phyloP scores from a whole-genome alignment of 305 asterid genomes.

The Plantago coronopus region DNA sequence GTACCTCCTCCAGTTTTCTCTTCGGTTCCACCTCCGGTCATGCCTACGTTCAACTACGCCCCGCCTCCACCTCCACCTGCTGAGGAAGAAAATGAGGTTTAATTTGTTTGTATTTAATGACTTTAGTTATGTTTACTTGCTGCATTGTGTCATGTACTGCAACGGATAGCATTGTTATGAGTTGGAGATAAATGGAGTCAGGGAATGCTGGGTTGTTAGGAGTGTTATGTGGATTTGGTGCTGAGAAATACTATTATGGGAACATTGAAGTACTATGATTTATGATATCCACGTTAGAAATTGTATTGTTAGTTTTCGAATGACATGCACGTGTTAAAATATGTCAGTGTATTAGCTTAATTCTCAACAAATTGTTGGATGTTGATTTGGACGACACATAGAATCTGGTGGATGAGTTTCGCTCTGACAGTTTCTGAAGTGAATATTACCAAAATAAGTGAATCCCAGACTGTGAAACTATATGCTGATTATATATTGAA shows the following conservation, averaged over 20 bases:
- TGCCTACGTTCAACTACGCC: too few species aligned
- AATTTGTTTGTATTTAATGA: background rate
- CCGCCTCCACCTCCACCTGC: slow-evolving; percentile 19
- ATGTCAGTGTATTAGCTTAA: background rate
- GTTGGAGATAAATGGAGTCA: too few species aligned
- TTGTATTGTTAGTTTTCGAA: too few species aligned
- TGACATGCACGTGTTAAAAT: background rate
- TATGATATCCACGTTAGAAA: too few species aligned
- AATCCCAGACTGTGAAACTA: background rate
- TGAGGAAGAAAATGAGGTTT: slow-evolving; percentile 41
- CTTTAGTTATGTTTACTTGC: background rate
- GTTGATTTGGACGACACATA: background rate
- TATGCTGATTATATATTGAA: too few species aligned
- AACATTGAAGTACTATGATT: too few species aligned
- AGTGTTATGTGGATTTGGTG: too few species aligned
- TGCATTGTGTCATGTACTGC: too few species aligned
- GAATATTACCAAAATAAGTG: background rate
- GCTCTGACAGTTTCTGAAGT: background rate
- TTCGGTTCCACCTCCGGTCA: slow-evolving; percentile 3
- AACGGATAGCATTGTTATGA: too few species aligned
- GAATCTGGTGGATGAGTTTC: background rate
- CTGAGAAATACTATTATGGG: too few species aligned
- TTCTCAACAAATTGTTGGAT: background rate
- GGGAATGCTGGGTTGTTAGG: too few species aligned
- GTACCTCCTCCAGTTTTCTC: background rate